Evolutionary conservation across 2,329 filamentous ascomycete genomes (phyloP), one percentile per base, ranked within the genome.

Genomic region (Xylaria hypoxylon): DNA sequence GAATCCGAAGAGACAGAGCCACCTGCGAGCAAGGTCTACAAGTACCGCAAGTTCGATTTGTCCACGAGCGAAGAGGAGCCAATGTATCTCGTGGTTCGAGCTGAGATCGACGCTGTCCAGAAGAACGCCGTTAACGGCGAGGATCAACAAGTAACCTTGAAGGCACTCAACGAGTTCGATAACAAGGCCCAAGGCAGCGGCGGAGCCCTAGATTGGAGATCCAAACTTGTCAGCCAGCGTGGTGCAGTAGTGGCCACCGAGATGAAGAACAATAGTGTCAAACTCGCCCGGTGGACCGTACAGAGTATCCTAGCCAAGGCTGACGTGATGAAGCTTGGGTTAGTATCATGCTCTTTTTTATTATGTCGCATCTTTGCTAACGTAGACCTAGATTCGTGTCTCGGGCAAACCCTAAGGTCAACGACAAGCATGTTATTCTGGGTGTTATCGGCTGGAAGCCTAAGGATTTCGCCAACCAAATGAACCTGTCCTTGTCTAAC

Each of bases 201-300:
- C 73, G 94, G 95, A 71, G 96, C 96, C 62, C 87, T 99, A 59
- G 96, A 99, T 87, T 99, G 96, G 96, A 89, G 96, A 79, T 91
- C 90, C 73, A 99, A 99, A 88, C 88, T 99, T 67, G 92, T 92
- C 71, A 93, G 90, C 75, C 94, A 97, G 85, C 92, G 96, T 76
- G 96, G 96, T 89, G 96, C 96, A 64, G 95, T 99, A 48, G 92
- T 99, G 28, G 96, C 96, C 22, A 99, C 96, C 13, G 96, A 99
- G 85, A 99, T 99, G 96, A 99, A 99, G 92, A 99, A 99, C 89
- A 99, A 99, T 88, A 94, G 90, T 78, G 97, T 93, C 91, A 99
- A 99, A 86, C 90, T 99, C 70, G 96, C 96, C 65, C 87, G 96
- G 79, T 99, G 96, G 96, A 97, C 96, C 35, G 93, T 95, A 48